phyloP scores from a whole-genome alignment of 345 rosid genomes.

The Eucalyptus microcorys region DNA sequence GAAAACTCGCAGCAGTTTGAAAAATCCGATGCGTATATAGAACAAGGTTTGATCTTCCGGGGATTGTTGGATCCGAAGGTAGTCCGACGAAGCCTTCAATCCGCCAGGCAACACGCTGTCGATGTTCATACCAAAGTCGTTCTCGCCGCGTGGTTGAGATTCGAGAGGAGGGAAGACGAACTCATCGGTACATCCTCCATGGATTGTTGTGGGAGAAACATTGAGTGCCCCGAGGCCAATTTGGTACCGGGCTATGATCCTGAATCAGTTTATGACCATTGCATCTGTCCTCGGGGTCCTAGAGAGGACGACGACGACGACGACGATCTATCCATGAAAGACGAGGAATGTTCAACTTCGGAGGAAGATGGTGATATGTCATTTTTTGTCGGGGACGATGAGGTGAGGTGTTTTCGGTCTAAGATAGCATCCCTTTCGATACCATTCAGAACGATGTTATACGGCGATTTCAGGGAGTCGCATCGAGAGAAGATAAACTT shows the following conservation, averaged over 20 bases:
- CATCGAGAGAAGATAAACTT: slow-evolving; percentile 61
- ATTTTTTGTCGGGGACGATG: slow-evolving; percentile 67
- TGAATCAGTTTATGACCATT: slow-evolving; percentile 51
- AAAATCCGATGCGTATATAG: slow-evolving; percentile 45
- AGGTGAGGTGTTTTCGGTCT: slow-evolving; percentile 58
- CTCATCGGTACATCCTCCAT: slow-evolving; percentile 57
- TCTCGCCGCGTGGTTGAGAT: slow-evolving; percentile 76
- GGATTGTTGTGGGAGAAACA: slow-evolving; percentile 76
- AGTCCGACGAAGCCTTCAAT: slow-evolving; percentile 65
- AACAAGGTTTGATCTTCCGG: slow-evolving; percentile 62
- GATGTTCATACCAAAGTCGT: slow-evolving; percentile 85
- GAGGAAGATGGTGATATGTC: slow-evolving; percentile 62
- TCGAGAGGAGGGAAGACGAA: slow-evolving; percentile 93
- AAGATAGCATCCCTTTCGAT: slow-evolving; percentile 59
- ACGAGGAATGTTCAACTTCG: slow-evolving; percentile 61
- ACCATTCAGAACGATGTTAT: slow-evolving; percentile 73
- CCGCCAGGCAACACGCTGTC: slow-evolving; percentile 62
- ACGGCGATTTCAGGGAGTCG: slow-evolving; percentile 65
- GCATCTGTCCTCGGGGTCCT: slow-evolving; percentile 38
- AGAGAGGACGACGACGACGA: slow-evolving; percentile 6
- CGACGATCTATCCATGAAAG: slow-evolving; percentile 9
- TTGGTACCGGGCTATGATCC: slow-evolving; percentile 67
- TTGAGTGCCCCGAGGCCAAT: slow-evolving; percentile 83
- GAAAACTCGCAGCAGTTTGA: slow-evolving; percentile 36
- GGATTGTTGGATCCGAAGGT: slow-evolving; percentile 70